Conservation (phyloP, 805 yeast genomes). For the Spathaspora passalidarum region DNA sequence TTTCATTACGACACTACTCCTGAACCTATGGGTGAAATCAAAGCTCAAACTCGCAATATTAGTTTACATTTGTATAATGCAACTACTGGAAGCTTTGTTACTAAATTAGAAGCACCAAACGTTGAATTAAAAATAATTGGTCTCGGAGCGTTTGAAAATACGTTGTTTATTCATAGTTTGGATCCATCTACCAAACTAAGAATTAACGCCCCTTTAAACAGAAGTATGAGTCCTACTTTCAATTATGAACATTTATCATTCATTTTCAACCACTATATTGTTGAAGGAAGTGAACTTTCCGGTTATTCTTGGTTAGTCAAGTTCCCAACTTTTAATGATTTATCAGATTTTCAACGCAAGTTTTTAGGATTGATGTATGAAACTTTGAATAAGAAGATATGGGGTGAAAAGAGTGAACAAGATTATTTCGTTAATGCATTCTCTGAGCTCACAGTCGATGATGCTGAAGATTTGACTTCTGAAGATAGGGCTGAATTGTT, state of each 20-base stretch:
- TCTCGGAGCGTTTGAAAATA: slow-evolving; percentile 48
- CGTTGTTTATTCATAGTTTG: slow-evolving; percentile 42
- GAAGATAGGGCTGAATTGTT: slow-evolving; percentile 27
- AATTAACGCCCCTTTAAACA: slow-evolving; percentile 20
- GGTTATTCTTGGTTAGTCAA: slow-evolving; percentile 63
- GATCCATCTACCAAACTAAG: slow-evolving; percentile 4
- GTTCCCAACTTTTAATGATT: slow-evolving; percentile 40
- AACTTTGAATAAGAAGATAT: slow-evolving; percentile 46
- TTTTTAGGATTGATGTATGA: slow-evolving; percentile 63
- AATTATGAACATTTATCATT: slow-evolving; percentile 55
- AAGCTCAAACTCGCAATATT: slow-evolving; percentile 22
- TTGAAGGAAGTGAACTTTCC: slow-evolving; percentile 17
- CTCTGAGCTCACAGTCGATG: slow-evolving; percentile 28
- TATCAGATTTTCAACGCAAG: slow-evolving; percentile 50
- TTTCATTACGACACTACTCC: not conserved
- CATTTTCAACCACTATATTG: slow-evolving; percentile 54
- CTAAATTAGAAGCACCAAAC: slow-evolving; percentile 31
- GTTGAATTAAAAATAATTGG: slow-evolving; percentile 38
- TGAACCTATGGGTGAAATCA: slow-evolving; percentile 15
- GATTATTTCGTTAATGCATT: slow-evolving; percentile 59
- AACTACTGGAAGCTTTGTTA: slow-evolving; percentile 42
- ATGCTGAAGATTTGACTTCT: slow-evolving; percentile 19
- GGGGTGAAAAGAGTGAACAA: slow-evolving; percentile 48
- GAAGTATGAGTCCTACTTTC: slow-evolving; percentile 64
- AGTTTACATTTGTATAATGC: slow-evolving; percentile 62